phyloP scores from a whole-genome alignment of 2,329 filamentous ascomycete species.

The Penicillium olsonii region DNA sequence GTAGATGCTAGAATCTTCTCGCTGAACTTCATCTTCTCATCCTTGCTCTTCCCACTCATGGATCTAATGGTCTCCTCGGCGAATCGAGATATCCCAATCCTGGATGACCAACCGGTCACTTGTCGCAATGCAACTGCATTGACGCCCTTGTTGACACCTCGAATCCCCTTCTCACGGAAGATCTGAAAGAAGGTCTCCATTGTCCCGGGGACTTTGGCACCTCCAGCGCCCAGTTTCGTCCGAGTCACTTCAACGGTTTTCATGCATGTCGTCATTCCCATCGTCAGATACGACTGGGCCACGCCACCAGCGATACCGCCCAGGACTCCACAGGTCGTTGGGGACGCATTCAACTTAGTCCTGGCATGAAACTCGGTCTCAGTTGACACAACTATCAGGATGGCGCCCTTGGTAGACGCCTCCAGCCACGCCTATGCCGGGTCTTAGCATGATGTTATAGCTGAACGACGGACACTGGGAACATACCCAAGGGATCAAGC shows the following conservation, averaged over 20 bases:
- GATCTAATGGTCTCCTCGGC: conserved; percentile 22
- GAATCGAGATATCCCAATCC: conserved; percentile 26
- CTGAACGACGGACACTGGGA: conserved; percentile 34
- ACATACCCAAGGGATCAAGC: conserved; percentile 30
- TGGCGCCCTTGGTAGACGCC: background rate
- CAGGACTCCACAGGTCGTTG: conserved; percentile 81
- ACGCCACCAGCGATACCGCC: conserved; percentile 90
- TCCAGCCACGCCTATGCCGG: background rate
- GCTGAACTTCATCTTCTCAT: background rate
- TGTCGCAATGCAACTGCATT: conserved; percentile 19
- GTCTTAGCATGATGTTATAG: background rate
- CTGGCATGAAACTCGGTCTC: background rate
- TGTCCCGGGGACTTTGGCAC: background rate
- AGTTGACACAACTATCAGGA: background rate
- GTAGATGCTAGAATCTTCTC: conserved; percentile 23
- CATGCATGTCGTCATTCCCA: conserved; percentile 99
- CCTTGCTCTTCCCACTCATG: background rate
- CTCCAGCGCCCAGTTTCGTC: conserved; percentile 68
- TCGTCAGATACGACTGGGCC: conserved; percentile 94
- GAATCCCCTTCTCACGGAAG: background rate
- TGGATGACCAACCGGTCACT: conserved; percentile 19
- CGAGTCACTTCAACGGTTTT: conserved; percentile 99
- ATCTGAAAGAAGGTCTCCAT: background rate
- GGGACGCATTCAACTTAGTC: conserved; percentile 62
- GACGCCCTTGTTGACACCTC: conserved; percentile 15